These are phyloP conservation scores for Trifolium dubium DNA, from an alignment of 306 rosid species.

Conservation along the genomic window DNA sequence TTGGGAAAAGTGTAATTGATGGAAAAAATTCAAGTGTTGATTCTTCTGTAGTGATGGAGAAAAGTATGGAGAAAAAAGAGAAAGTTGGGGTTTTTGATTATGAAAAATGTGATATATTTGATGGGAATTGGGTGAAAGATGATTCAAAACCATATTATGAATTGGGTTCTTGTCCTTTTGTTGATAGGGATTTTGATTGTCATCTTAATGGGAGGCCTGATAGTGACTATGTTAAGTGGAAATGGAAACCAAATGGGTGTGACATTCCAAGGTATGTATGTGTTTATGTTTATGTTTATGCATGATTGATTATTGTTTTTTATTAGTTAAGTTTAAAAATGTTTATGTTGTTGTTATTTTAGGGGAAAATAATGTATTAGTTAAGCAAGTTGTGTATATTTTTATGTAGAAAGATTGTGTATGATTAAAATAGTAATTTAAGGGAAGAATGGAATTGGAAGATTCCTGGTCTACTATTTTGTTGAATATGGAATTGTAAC, in stretches of 20 bases:
- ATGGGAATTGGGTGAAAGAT: slow-evolving; percentile 87
- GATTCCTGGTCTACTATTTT: slow-evolving; percentile 15
- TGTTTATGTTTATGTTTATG: not conserved
- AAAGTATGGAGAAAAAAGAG: not conserved
- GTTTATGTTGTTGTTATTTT: not conserved
- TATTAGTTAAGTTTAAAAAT: not conserved
- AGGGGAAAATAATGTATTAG: not conserved
- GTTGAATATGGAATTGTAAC: slow-evolving; percentile 15
- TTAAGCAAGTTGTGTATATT: slow-evolving; percentile 17
- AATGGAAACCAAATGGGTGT: slow-evolving; percentile 89
- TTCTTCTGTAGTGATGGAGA: slow-evolving; percentile 14
- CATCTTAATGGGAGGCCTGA: slow-evolving; percentile 85
- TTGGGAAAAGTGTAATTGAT: slow-evolving; percentile 30
- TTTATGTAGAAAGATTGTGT: slow-evolving; percentile 7
- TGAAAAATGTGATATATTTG: slow-evolving; percentile 66
- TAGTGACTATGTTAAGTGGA: slow-evolving; percentile 75
- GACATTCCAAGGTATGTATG: slow-evolving; percentile 77
- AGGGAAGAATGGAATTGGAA: not conserved
- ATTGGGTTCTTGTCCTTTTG: slow-evolving; percentile 79
- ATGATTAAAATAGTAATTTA: not conserved
- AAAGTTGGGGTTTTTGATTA: slow-evolving; percentile 35
- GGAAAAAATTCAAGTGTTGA: slow-evolving; percentile 44
- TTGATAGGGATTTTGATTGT: slow-evolving; percentile 83
- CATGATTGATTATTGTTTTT: slow-evolving; percentile 8
- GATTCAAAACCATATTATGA: slow-evolving; percentile 86